Evolutionary conservation across 2,329 filamentous ascomycete species (phyloP).

Genomic region (Madurella mycetomatis): DNA sequence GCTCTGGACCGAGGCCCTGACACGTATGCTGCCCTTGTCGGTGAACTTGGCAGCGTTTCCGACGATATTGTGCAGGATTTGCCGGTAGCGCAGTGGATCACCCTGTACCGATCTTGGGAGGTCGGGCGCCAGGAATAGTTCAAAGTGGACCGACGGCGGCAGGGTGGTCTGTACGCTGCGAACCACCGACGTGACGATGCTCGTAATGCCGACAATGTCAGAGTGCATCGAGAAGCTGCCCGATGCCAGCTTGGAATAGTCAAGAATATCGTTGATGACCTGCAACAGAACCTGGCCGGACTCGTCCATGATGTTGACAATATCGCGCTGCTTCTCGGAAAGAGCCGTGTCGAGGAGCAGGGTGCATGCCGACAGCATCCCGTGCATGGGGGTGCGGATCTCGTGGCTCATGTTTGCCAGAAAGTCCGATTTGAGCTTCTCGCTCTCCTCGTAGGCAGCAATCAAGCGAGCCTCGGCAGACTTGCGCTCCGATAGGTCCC

Average conservation of each 20-base stretch:
- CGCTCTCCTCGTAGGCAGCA: conserved; percentile 56
- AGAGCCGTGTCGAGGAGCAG: conserved; percentile 52
- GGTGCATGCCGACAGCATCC: conserved; percentile 55
- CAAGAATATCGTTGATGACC: conserved; percentile 63
- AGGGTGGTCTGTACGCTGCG: conserved; percentile 45
- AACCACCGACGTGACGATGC: conserved; percentile 45
- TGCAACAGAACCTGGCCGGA: conserved; percentile 55
- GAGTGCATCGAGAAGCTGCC: conserved; percentile 54
- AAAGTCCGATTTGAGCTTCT: conserved; percentile 59
- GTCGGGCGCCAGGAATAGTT: conserved; percentile 39
- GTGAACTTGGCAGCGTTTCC: conserved; percentile 61
- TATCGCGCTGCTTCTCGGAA: conserved; percentile 51
- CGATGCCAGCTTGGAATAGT: conserved; percentile 59
- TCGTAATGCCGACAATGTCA: conserved; percentile 46
- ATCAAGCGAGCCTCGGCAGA: conserved; percentile 52
- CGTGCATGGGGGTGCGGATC: conserved; percentile 61
- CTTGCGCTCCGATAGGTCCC: conserved; percentile 53
- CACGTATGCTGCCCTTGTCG: conserved; percentile 47
- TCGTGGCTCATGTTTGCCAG: conserved; percentile 62
- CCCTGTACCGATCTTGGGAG: conserved; percentile 49
- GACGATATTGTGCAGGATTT: conserved; percentile 59
- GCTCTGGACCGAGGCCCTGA: conserved; percentile 37
- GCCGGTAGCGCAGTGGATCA: conserved; percentile 56
- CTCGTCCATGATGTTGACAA: conserved; percentile 54
- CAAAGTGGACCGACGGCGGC: conserved; percentile 43